phyloP scores from a whole-genome alignment of 208 protist species.

The Leptomonas pyrrhocoris region DNA sequence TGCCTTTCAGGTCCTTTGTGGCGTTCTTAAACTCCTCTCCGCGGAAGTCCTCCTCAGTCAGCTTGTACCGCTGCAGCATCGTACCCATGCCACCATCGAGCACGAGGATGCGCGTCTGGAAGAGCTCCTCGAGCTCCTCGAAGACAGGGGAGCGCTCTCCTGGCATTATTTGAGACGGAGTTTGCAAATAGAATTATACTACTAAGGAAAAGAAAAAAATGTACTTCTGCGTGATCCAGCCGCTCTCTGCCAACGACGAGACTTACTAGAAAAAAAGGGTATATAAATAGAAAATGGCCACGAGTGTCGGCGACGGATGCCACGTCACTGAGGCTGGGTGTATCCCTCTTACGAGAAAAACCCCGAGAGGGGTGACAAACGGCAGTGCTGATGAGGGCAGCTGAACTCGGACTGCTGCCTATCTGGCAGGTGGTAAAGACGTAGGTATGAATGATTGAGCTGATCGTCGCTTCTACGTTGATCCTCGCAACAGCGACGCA shows the following conservation, averaged over 20 bases:
- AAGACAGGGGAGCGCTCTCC: slow-evolving; percentile 43
- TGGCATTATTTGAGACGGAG: slow-evolving; percentile 5
- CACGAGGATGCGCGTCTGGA: slow-evolving; percentile 75
- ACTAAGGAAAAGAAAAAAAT: neutral
- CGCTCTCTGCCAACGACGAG: too few species aligned
- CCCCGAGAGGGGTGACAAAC: neutral
- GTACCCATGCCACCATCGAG: slow-evolving; percentile 97
- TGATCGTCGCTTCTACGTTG: neutral
- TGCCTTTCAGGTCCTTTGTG: slow-evolving; percentile 93
- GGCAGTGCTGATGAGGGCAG: neutral
- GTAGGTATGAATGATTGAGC: neutral
- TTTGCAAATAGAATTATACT: too few species aligned
- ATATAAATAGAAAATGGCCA: too few species aligned
- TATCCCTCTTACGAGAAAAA: neutral
- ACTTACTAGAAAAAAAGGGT: too few species aligned
- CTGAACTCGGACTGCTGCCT: neutral
- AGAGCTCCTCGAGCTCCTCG: slow-evolving; percentile 57
- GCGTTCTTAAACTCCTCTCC: slow-evolving; percentile 91
- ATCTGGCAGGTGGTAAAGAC: slow-evolving; percentile 13
- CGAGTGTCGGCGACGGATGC: too few species aligned
- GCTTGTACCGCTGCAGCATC: slow-evolving; percentile 92
- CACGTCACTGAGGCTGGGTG: too few species aligned
- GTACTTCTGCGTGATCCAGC: too few species aligned
- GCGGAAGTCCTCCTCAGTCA: slow-evolving; percentile 84
- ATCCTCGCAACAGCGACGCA: too few species aligned